Conservation (phyloP, 2,329 filamentous ascomycete species). For the Pyricularia pennisetigena region DNA sequence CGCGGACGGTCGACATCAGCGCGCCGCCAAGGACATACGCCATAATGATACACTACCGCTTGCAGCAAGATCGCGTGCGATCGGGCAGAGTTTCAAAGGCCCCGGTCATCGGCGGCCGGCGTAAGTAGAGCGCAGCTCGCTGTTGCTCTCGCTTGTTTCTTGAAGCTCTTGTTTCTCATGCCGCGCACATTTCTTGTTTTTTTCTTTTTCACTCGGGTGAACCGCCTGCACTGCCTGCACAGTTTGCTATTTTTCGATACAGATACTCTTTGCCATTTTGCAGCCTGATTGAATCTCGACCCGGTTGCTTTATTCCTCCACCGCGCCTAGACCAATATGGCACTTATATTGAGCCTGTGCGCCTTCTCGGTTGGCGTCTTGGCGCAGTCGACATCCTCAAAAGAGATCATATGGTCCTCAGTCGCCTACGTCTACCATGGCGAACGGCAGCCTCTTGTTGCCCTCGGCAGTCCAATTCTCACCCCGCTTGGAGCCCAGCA, state of each 20-base stretch:
- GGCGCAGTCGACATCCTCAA: constrained; percentile 2
- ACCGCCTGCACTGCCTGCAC: not conserved
- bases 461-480: constrained; percentile 22
- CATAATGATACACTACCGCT: not conserved
- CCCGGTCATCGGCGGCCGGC: not conserved
- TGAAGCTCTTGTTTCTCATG: not conserved
- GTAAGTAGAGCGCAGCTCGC: not conserved
- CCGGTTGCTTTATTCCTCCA: not conserved
- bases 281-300: not conserved
- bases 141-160: not conserved
- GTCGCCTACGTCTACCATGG: constrained; percentile 40
- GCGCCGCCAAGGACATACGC: not conserved
- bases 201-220: not conserved
- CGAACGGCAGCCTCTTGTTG: constrained; percentile 36
- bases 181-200: not conserved
- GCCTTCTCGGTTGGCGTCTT: not conserved
- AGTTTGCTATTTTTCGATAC: not conserved
- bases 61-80: not conserved
- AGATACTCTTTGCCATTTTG: not conserved
- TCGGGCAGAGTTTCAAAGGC: not conserved
- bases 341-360: not conserved
- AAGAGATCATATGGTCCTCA: constrained; percentile 36
- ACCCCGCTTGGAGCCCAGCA: constrained; percentile 46
- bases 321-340: not conserved
- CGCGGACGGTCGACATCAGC: not conserved